Conservation (phyloP, 306 rosid genomes). For the Vicia villosa region DNA sequence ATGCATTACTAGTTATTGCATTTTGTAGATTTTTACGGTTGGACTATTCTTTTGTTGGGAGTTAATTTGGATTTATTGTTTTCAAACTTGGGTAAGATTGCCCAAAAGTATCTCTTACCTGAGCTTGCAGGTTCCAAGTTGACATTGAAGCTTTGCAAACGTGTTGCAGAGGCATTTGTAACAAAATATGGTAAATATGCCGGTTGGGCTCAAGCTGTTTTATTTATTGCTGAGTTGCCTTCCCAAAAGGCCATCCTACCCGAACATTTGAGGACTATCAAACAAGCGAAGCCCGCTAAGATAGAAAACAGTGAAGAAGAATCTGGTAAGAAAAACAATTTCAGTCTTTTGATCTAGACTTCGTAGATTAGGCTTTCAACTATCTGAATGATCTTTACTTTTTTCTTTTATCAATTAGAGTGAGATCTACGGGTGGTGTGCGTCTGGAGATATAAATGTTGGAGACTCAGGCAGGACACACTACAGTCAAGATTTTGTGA, state of each 20-base stretch:
- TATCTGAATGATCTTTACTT: constrained; percentile 14
- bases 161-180: constrained; percentile 89
- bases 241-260: constrained; percentile 70
- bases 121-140: constrained; percentile 91
- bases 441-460: constrained; percentile 28
- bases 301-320: constrained; percentile 38
- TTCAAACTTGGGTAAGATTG: constrained; percentile 68
- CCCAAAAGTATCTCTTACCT: constrained; percentile 76
- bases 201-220: constrained; percentile 96
- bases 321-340: constrained; percentile 34
- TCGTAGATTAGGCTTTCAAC: constrained; percentile 16
- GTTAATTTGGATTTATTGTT: constrained; percentile 30
- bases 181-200: constrained; percentile 86
- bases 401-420: constrained; percentile 29
- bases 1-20: not conserved
- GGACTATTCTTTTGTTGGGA: not conserved
- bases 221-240: constrained; percentile 91
- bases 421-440: constrained; percentile 24
- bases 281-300: constrained; percentile 47
- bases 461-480: constrained; percentile 18
- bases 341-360: constrained; percentile 22
- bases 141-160: constrained; percentile 72
- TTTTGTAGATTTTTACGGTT: constrained; percentile 19
- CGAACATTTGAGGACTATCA: constrained; percentile 46
- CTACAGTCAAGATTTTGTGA: constrained; percentile 15